Percentiles rank a stretch among this genome's conserved stretches.
These are phyloP conservation scores for Corchorus olitorius DNA, from an alignment of 345 rosid species.

Conservation along the genomic window DNA sequence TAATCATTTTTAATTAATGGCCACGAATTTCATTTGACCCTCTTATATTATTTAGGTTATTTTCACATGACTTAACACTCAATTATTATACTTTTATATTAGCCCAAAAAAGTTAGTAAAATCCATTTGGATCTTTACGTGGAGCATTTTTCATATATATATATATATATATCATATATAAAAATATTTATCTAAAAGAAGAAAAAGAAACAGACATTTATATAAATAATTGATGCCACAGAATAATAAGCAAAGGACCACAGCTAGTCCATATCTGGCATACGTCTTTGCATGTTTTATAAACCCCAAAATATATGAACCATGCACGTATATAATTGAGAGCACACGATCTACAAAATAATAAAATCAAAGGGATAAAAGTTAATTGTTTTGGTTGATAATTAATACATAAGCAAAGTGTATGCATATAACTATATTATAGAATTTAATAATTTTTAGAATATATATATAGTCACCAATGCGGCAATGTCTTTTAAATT, in stretches of 20 bases:
- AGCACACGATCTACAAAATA: neutral
- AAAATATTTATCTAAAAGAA: neutral
- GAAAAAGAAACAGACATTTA: neutral
- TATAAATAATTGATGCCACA: neutral
- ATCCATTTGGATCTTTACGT: neutral
- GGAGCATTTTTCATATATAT: neutral
- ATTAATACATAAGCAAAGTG: neutral
- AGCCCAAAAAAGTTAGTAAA: neutral
- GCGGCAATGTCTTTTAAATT: too few relatives aligned
- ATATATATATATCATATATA: neutral
- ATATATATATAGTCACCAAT: too few relatives aligned
- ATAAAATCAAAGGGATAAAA: neutral
- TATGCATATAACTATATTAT: neutral
- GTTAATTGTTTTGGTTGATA: neutral
- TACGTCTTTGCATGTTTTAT: conserved; percentile 17
- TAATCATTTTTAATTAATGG: neutral
- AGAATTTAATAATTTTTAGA: neutral
- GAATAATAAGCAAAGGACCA: neutral
- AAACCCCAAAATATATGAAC: conserved; percentile 9
- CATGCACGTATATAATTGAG: conserved; percentile 7
- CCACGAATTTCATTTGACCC: neutral
- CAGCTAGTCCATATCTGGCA: conserved; percentile 7
- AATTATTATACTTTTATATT: neutral
- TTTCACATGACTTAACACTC: neutral
- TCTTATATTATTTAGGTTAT: neutral